A percentile compares a stretch with the other conserved stretches of the same genome.
Conservation (phyloP, 2,329 filamentous ascomycete genomes). For the Lecanicillium sp. region DNA sequence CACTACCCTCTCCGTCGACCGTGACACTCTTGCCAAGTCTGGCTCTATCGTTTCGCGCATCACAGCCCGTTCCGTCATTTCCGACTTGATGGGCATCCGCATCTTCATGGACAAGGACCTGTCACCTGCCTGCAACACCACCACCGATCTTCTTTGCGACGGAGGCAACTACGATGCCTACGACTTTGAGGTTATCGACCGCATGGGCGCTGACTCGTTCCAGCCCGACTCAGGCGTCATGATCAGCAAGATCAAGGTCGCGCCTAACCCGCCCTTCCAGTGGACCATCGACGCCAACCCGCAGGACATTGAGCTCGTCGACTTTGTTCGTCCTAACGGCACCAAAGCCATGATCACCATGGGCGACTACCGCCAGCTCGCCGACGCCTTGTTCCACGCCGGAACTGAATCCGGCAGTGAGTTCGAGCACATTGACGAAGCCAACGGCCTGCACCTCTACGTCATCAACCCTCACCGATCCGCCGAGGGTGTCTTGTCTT, state of each 20-base stretch:
- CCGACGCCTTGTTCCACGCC: constrained; percentile 46
- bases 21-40: constrained; percentile 30
- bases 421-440: constrained; percentile 37
- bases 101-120: constrained; percentile 36
- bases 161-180: constrained; percentile 42
- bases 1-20: constrained; percentile 35
- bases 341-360: constrained; percentile 36
- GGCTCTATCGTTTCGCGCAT: constrained; percentile 36
- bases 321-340: constrained; percentile 41
- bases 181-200: constrained; percentile 43
- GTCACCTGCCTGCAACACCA: constrained; percentile 32
- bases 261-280: constrained; percentile 37
- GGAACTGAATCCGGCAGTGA: constrained; percentile 42
- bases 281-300: constrained; percentile 48
- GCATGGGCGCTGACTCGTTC: constrained; percentile 46
- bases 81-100: constrained; percentile 37
- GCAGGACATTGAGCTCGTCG: constrained; percentile 39
- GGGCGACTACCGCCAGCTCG: constrained; percentile 44
- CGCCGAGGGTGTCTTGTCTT: constrained; percentile 33
- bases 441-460: constrained; percentile 42
- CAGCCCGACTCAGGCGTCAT: constrained; percentile 42
- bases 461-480: constrained; percentile 34
- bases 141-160: constrained; percentile 38
- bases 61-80: constrained; percentile 37
- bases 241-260: constrained; percentile 44